Base-by-base conservation (phyloP, 257 asterid genomes). In the Petrea volubilis region DNA sequence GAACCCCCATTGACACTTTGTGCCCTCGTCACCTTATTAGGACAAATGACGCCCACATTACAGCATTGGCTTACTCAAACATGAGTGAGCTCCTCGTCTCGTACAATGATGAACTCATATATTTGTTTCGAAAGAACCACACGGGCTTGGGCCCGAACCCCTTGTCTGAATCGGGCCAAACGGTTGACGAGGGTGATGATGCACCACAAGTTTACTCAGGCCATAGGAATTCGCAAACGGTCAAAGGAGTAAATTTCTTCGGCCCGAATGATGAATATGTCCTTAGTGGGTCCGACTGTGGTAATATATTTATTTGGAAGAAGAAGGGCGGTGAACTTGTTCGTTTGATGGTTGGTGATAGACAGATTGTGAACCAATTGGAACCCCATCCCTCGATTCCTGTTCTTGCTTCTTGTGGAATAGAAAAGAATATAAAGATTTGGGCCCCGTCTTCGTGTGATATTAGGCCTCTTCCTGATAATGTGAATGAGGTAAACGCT, bases 221-320 rank as follows among this genome's bases (percentile, higher is more conserved):
- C 55, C 96, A 89, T 29, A 80, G 92, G 68, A 92, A 92, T 81
- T 78, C 87, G 13, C 77, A 67, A 51, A 87, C 93, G 14, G 86
- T 87, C 51, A 89, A 89, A 79, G 96, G 96, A 29, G 96, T 89
- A 46, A 83, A 73, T 79, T 89, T 92, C 86, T 86, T 87, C 28
- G 97, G 96, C 25, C 89, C 92, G 9, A 80, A 85, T 7, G 90
- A 87, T 28, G 88, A 89, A 21, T 89, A 87, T 11, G 86, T 92
- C 52, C 3, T 89, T 66, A 87, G 96, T 1, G 96, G 96, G 47
- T 92, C 97, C 3, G 96, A 92, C 57, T 91, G 97, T 67, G 97
- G 96, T 57, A 90, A 81, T 58, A 80, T 89, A 31, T 92, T 86
- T 66, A 77, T 92, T 60, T 92, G 97, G 97, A 86, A 78, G 82